A percentile compares a stretch with the other conserved stretches of the same genome.
Evolutionary conservation across 495 filamentous ascomycete genomes (phyloP).

Genomic region (Penicillium pulvis): DNA sequence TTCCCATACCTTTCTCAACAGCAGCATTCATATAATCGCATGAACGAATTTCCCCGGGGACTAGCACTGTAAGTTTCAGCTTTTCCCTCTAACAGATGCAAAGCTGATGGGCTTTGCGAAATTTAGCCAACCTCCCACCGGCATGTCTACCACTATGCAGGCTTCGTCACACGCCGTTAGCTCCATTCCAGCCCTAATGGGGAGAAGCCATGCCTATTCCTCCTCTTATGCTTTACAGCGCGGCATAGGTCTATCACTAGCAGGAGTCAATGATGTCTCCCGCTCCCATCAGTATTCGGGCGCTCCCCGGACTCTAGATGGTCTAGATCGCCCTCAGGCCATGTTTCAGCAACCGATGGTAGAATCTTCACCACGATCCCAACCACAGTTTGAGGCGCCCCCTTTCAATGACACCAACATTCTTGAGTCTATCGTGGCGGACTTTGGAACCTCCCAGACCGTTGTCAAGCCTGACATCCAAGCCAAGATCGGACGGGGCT

Average conservation of each 20-base stretch:
- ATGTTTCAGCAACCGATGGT: constrained; percentile 35
- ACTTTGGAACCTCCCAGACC: constrained; percentile 41
- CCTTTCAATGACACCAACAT: constrained; percentile 61
- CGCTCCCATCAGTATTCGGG: constrained; percentile 36
- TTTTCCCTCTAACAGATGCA: not conserved
- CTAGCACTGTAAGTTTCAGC: constrained; percentile 44
- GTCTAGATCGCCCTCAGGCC: constrained; percentile 39
- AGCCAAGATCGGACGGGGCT: constrained; percentile 89
- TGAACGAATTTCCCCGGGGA: constrained; percentile 44
- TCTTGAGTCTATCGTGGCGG: constrained; percentile 59
- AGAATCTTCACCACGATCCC: constrained; percentile 37
- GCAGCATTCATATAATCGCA: constrained; percentile 41
- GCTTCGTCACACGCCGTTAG: constrained; percentile 28
- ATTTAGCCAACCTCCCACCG: constrained; percentile 41
- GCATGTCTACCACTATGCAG: constrained; percentile 39
- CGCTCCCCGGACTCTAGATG: constrained; percentile 39
- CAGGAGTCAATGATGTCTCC: constrained; percentile 38
- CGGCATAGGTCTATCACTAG: constrained; percentile 34
- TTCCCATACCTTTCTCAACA: constrained; percentile 41
- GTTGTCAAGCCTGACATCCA: constrained; percentile 74
- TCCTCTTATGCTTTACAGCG: constrained; percentile 39
- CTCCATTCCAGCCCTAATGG: constrained; percentile 34
- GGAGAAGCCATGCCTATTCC: constrained; percentile 39
- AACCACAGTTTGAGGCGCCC: constrained; percentile 42
- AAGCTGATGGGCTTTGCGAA: constrained; percentile 19